Evolutionary conservation across 768 basidiomycete genomes (phyloP), one percentile per base, ranked within the genome.

Genomic region (Lactarius akahatsu): DNA sequence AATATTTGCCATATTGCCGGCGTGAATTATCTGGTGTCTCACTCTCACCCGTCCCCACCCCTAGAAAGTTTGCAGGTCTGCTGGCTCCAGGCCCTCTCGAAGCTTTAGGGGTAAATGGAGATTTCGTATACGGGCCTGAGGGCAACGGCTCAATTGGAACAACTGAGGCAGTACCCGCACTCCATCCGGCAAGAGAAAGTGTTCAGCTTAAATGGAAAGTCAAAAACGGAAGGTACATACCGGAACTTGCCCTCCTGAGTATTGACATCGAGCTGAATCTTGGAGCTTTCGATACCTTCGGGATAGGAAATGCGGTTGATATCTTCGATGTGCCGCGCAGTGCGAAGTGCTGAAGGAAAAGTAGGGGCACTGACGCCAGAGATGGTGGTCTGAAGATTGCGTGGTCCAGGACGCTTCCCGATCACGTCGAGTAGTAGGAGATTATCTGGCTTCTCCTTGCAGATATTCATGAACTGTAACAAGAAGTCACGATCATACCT

Each of bases 401-500:
- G 85, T 40, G 83, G 89, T 62, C 86, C 90, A 32, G 91, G 91
- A 32, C 90, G 86, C 50, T 80, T 83, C 69, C 79, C 96, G 72
- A 98, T 89, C 11, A 90, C 88, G 70, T 94, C 94, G 62, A 98
- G 84, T 66, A 92, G 86, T 50, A 94, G 94, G 32, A 98, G 87
- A 62, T 85, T 82, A 62, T 92, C 94, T 4, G 97, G 96, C 77
- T 94, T 96, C 79, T 98, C 96, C 76, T 87, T 92, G 83, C 97
- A 99, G 67, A 96, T 78, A 30, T 80, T 78, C 92, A 97, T 95
- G 80, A 99, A 99, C 75, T 99, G 96, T 66, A 99, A 78, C 30
- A 99, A 84, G 86, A 99, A 99, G 23, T 96, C 94, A 43, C 96
- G 94, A 76, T 98, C 94, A 75, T 99, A 99, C 73, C 96, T 94